phyloP scores from a whole-genome alignment of 106 monocot species.

The Dioscorea zingiberensis region DNA sequence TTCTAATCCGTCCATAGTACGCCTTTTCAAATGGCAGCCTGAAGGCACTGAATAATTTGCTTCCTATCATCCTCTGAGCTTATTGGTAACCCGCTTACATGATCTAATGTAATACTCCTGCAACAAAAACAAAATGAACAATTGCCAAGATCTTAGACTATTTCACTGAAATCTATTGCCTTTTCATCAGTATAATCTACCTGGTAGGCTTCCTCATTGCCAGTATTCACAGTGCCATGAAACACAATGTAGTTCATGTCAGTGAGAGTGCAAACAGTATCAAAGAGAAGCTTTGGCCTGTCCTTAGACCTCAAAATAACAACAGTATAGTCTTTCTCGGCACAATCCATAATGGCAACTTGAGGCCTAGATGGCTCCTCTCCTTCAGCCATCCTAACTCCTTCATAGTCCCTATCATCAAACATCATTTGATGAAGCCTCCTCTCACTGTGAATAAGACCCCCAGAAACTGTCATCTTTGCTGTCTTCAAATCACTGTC shows the following conservation, averaged over 20 bases:
- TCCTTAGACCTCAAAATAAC: constrained; percentile 11
- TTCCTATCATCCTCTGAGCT: constrained; percentile 36
- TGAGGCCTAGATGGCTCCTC: constrained; percentile 11
- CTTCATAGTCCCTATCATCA: constrained; percentile 35
- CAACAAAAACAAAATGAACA: background rate
- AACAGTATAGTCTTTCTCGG: constrained; percentile 15
- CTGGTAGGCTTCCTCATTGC: constrained; percentile 9
- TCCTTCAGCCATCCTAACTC: background rate
- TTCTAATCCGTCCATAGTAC: constrained; percentile 36
- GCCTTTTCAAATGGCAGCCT: constrained; percentile 39
- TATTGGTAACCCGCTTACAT: constrained; percentile 26
- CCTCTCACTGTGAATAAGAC: constrained; percentile 20
- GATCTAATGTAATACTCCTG: constrained; percentile 55
- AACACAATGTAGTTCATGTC: constrained; percentile 19
- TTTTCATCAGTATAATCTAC: background rate
- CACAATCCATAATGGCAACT: constrained; percentile 9
- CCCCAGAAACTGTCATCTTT: constrained; percentile 16
- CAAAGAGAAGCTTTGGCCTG: constrained; percentile 22
- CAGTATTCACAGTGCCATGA: constrained; percentile 11
- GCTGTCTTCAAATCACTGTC: constrained; percentile 5
- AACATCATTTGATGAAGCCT: constrained; percentile 56
- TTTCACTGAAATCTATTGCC: background rate
- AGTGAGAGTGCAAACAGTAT: constrained; percentile 15
- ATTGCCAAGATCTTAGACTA: background rate
- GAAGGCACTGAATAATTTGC: constrained; percentile 27